Evolutionary conservation across 768 basidiomycete genomes (phyloP).

Genomic region (Clitopilus hobsonii): DNA sequence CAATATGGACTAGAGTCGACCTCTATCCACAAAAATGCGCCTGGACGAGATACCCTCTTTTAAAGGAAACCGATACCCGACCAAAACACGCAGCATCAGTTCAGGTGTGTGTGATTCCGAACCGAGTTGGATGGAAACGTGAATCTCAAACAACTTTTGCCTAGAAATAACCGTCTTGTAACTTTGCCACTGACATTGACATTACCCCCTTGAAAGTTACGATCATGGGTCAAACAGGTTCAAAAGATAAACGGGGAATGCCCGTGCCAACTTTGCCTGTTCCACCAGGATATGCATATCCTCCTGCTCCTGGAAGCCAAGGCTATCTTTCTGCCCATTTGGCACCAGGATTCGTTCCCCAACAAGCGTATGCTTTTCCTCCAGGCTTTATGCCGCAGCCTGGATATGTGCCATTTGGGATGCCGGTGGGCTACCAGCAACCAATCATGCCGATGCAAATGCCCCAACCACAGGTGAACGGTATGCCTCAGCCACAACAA

Average conservation of each 20-base stretch:
- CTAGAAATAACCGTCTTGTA: not conserved
- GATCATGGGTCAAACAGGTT: not conserved
- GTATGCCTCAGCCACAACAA: not conserved
- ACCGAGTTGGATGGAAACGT: not conserved
- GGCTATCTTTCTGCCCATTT: not conserved
- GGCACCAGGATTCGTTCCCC: not conserved
- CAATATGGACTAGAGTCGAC: not conserved
- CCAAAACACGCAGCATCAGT: not conserved
- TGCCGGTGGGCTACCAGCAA: not conserved
- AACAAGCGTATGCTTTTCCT: conserved; percentile 2
- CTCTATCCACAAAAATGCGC: not conserved
- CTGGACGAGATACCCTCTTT: not conserved
- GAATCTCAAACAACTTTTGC: not conserved
- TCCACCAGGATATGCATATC: not conserved
- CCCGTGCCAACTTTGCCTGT: not conserved
- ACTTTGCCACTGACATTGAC: not conserved
- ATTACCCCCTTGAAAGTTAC: not conserved
- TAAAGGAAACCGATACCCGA: not conserved
- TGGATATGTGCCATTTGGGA: not conserved
- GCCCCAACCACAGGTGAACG: not conserved
- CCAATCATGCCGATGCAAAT: conserved; percentile 2
- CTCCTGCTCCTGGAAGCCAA: not conserved
- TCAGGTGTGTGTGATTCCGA: not conserved
- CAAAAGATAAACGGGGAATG: conserved; percentile 2
- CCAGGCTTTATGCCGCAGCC: conserved; percentile 1